A percentile compares a stretch with the other conserved stretches of the same genome.
phyloP scores from a whole-genome alignment of 2,329 filamentous ascomycete genomes.

The Fusarium longipes region DNA sequence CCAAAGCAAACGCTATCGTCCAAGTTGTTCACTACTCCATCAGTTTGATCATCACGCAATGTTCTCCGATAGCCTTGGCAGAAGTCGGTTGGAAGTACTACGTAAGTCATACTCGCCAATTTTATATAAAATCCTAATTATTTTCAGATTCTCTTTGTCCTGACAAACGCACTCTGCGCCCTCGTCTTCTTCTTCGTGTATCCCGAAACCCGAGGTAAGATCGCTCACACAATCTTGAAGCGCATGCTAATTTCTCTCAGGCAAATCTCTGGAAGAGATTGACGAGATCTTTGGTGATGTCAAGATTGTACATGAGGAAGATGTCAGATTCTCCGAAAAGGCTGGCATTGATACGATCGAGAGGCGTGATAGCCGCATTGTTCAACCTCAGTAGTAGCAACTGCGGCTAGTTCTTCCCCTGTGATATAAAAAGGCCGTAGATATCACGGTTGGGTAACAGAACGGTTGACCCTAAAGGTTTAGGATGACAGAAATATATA shows the following conservation, averaged over 20 bases:
- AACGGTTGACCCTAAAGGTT: too few species aligned
- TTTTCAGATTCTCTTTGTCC: slow-evolving; percentile 52
- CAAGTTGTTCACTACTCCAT: slow-evolving; percentile 57
- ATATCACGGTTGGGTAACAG: too few species aligned
- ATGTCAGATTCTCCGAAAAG: slow-evolving; percentile 41
- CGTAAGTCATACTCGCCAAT: slow-evolving; percentile 28
- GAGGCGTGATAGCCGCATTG: background rate
- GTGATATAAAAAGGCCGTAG: too few species aligned
- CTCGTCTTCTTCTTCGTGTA: slow-evolving; percentile 52
- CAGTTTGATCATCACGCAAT: slow-evolving; percentile 55
- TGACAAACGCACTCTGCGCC: slow-evolving; percentile 54
- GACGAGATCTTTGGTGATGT: slow-evolving; percentile 56
- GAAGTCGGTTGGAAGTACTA: slow-evolving; percentile 57
- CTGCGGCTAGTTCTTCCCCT: too few species aligned
- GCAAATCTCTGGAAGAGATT: slow-evolving; percentile 56
- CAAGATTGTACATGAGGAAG: slow-evolving; percentile 41
- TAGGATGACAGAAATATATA: too few species aligned
- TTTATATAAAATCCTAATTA: background rate
- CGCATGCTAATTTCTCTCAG: slow-evolving; percentile 35
- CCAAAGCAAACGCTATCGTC: slow-evolving; percentile 56
- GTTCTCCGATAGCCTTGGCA: slow-evolving; percentile 54
- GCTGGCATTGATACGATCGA: slow-evolving; percentile 12
- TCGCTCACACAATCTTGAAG: fast-evolving
- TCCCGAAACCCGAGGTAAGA: slow-evolving; percentile 53
- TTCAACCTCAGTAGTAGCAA: background rate